A percentile compares a stretch with the other conserved stretches of the same genome.
Evolutionary conservation across 2,329 filamentous ascomycete species (phyloP).

Genomic region (Paraphaeosphaeria sporulosa): DNA sequence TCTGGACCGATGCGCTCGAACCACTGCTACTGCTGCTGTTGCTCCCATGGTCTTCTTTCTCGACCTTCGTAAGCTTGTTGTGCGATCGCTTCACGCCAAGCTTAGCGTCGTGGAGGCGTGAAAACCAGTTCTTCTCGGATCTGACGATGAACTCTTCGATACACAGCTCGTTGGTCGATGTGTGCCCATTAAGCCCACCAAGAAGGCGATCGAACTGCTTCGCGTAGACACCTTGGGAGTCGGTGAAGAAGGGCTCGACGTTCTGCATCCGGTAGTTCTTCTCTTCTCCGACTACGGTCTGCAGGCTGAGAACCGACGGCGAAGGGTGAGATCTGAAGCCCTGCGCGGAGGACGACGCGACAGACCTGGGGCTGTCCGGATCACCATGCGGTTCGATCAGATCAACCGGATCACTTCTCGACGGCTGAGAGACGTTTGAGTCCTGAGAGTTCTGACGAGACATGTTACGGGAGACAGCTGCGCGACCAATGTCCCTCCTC

Average conservation of each 20-base stretch:
- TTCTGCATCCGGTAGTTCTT: constrained; percentile 70
- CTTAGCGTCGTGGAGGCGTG: constrained; percentile 27
- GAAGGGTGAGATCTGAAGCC: constrained; percentile 23
- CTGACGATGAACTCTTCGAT: constrained; percentile 71
- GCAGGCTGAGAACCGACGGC: constrained; percentile 56
- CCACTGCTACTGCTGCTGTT: constrained; percentile 9
- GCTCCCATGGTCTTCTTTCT: neutral
- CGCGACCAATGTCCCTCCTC: constrained; percentile 13
- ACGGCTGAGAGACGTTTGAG: constrained; percentile 17
- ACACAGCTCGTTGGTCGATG: constrained; percentile 65
- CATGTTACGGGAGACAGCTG: constrained; percentile 13
- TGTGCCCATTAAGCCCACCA: constrained; percentile 58
- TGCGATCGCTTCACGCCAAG: constrained; percentile 23
- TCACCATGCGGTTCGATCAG: neutral
- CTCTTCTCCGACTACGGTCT: constrained; percentile 67
- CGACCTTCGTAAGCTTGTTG: constrained; percentile 10
- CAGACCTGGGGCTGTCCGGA: neutral
- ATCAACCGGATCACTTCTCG: neutral
- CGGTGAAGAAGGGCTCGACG: constrained; percentile 72
- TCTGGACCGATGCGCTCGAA: constrained; percentile 5
- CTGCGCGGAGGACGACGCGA: neutral
- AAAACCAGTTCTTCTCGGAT: constrained; percentile 73
- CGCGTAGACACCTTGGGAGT: constrained; percentile 68
- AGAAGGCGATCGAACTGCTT: constrained; percentile 42
- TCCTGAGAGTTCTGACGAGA: constrained; percentile 23